Evolutionary conservation across 495 filamentous ascomycete species (phyloP).

Genomic region (Haplographium delicatum): DNA sequence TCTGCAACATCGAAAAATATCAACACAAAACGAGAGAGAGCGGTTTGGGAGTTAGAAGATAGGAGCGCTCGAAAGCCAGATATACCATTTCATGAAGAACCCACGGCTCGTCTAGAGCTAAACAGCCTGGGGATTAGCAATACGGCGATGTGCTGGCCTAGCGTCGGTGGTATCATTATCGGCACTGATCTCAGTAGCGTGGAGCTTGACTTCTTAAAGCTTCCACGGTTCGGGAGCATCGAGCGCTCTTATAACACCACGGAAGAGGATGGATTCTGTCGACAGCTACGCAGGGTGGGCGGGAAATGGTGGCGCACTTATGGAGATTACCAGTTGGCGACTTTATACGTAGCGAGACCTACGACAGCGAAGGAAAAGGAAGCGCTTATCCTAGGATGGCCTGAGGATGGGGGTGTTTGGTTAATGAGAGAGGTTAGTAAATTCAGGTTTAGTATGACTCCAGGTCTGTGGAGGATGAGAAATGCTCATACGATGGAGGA

Average conservation of each 20-base stretch:
- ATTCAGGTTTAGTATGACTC: background rate
- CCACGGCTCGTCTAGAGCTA: background rate
- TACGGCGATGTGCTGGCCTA: conserved; percentile 15
- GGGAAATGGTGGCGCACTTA: conserved; percentile 15
- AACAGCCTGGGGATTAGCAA: background rate
- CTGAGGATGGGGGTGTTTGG: conserved; percentile 13
- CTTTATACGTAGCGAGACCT: background rate
- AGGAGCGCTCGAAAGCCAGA: too few relatives aligned
- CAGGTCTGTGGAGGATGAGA: background rate
- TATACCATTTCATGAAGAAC: too few relatives aligned
- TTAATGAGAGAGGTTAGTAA: background rate
- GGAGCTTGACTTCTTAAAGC: conserved; percentile 11
- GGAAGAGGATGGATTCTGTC: conserved; percentile 18
- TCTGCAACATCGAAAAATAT: too few relatives aligned
- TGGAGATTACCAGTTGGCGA: conserved; percentile 3
- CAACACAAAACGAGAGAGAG: too few relatives aligned
- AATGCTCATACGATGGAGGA: conserved; percentile 28
- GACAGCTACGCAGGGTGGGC: conserved; percentile 10
- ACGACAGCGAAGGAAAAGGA: conserved; percentile 9
- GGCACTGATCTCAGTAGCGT: background rate
- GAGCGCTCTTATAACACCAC: background rate
- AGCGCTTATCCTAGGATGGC: conserved; percentile 11
- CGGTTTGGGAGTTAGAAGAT: too few relatives aligned
- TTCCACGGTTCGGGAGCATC: background rate
- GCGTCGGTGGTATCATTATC: conserved; percentile 16